These are phyloP conservation scores for Botrytis porri DNA, from an alignment of 2,329 filamentous ascomycete species.

Conservation along the genomic window DNA sequence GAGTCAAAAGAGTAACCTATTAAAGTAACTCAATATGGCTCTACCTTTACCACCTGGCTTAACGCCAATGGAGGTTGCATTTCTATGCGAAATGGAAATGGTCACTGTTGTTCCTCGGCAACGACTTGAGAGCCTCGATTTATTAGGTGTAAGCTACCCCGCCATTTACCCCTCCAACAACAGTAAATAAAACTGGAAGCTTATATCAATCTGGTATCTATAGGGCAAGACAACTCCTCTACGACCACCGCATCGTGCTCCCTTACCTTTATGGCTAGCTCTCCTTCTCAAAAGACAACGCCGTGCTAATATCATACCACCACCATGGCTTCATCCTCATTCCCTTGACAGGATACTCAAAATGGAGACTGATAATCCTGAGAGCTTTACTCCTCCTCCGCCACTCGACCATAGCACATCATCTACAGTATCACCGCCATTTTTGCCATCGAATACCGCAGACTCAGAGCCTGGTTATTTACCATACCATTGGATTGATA, in stretches of 20 bases:
- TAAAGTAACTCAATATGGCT: constrained; percentile 31
- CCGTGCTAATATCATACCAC: constrained; percentile 87
- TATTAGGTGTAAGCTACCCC: constrained; percentile 69
- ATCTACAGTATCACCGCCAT: constrained; percentile 62
- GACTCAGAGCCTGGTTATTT: constrained; percentile 66
- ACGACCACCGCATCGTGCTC: constrained; percentile 74
- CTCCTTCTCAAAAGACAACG: constrained; percentile 91
- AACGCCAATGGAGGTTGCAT: constrained; percentile 84
- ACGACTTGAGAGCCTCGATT: constrained; percentile 77
- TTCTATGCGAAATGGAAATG: constrained; percentile 95
- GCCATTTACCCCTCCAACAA: constrained; percentile 26
- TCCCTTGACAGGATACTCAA: constrained; percentile 76
- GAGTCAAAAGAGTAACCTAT: background rate
- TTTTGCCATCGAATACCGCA: constrained; percentile 71
- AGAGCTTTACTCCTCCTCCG: constrained; percentile 75
- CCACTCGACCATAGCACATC: constrained; percentile 55
- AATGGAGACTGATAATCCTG: constrained; percentile 70
- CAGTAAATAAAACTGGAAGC: constrained; percentile 38
- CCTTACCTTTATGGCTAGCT: constrained; percentile 89
- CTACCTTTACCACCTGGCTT: constrained; percentile 49
- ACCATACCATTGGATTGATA: constrained; percentile 94
- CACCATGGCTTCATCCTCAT: constrained; percentile 78
- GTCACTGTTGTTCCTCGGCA: constrained; percentile 92
- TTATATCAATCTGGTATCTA: background rate
- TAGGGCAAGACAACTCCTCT: constrained; percentile 77